Base-by-base conservation (phyloP, 2,329 filamentous ascomycete genomes). In the Trichophyton simii region DNA sequence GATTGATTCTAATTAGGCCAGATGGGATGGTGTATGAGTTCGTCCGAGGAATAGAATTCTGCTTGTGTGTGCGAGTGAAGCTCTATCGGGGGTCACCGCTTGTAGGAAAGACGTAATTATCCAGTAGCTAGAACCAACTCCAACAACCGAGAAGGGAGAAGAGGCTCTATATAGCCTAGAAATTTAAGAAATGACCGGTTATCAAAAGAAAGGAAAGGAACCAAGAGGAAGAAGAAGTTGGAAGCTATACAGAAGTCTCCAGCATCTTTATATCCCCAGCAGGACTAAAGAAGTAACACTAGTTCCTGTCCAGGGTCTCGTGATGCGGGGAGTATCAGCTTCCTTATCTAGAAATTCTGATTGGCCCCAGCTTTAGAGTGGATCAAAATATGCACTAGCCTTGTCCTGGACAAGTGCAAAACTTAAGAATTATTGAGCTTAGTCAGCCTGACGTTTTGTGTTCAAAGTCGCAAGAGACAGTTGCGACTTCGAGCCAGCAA, bases 311-410 rank as follows among this genome's bases (percentile, higher is more conserved):
- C 22, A 34, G 25, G 50, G 52, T 55, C 52, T 55, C 52, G 52
- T 55, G 52, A 55, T 55, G 52, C 52, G 52, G 52, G 52, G 52
- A 36, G 8, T 4, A 55, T 36, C 52, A 55, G 52, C 52, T 55
- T 36, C 52, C 52, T 55, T 55, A 55, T 55, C 52, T 36, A 15
- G 31, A 7, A 36, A 36, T 7, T 34, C 25, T 55, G 52, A 55
- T 55, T 55, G 52, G 52, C 5, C 15, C 2, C 28, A 55, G 52
- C 52, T 55, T 28, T 5, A 6, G 2, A 1, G 46, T 52, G 46
- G 46, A 13, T 11, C 46, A 7, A 4, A 55, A 15, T 8, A 2
- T 3, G 15, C 1, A 20, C 52, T 55, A 55, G 31, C 0, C 52
- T 7, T 4, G 4, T 55, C 34, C 3, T 20, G 28, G 52, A 34